A percentile compares a stretch with the other conserved stretches of the same genome.
Conservation (phyloP, 495 filamentous ascomycete genomes). For the Trichoderma asperelloides region DNA sequence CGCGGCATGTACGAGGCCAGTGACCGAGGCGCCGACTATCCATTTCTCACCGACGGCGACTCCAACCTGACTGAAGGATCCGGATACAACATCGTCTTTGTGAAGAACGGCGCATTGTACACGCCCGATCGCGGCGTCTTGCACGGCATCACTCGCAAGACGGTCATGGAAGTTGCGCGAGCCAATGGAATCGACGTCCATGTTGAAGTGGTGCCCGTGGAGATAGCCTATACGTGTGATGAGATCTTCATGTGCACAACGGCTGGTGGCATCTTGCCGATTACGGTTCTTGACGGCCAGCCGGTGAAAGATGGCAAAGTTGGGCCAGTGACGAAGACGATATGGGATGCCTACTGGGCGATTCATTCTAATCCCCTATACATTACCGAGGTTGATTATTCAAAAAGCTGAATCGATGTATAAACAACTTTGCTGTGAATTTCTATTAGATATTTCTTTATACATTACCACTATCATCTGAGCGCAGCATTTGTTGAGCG, state of each 20-base stretch:
- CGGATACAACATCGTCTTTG: constrained; percentile 23
- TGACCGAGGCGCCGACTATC: constrained; percentile 17
- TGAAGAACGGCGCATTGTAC: constrained; percentile 26
- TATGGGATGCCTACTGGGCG: constrained; percentile 34
- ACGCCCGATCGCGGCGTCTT: constrained; percentile 27
- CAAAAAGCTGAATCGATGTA: neutral
- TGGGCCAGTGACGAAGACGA: constrained; percentile 29
- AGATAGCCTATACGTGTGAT: constrained; percentile 24
- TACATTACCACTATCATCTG: too few relatives aligned
- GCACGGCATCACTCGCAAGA: constrained; percentile 26
- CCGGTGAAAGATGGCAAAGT: constrained; percentile 27
- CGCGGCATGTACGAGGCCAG: constrained; percentile 28
- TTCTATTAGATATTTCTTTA: too few relatives aligned
- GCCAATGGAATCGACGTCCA: constrained; percentile 17
- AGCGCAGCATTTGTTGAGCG: too few relatives aligned
- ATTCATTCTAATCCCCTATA: neutral
- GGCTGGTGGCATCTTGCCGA: constrained; percentile 34
- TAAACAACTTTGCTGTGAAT: too few relatives aligned
- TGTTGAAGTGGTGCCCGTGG: constrained; percentile 23
- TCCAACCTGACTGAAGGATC: constrained; percentile 24
- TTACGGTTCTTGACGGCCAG: constrained; percentile 27
- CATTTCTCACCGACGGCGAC: constrained; percentile 33
- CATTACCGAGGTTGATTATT: neutral
- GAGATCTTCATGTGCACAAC: constrained; percentile 34
- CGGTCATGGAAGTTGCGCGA: constrained; percentile 24